These are phyloP conservation scores for Raffaelea ambrosiae DNA, from an alignment of 2,329 filamentous ascomycete genomes.

Conservation along the genomic window DNA sequence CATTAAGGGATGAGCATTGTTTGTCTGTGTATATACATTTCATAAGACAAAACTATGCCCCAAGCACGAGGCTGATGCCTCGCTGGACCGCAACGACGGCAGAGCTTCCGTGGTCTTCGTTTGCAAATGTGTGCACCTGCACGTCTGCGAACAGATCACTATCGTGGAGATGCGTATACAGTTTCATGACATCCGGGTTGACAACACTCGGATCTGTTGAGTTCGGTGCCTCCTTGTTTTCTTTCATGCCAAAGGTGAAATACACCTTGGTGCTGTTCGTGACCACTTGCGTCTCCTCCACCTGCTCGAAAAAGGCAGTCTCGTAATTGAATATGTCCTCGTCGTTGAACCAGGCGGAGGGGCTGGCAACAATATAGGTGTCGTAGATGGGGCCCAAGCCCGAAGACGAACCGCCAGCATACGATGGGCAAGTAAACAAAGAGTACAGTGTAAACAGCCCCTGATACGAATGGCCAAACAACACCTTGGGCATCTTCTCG, in stretches of 20 bases:
- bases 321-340: not conserved
- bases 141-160: not conserved
- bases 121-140: not conserved
- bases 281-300: not conserved
- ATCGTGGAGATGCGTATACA: not conserved
- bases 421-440: slow-evolving; percentile 7
- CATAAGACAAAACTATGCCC: not conserved
- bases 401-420: not conserved
- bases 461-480: slow-evolving; percentile 8
- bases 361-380: not conserved
- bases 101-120: not conserved
- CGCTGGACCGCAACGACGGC: not conserved
- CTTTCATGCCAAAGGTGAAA: not conserved
- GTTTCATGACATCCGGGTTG: not conserved
- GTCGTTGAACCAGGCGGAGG: not conserved
- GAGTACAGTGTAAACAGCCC: slow-evolving; percentile 6
- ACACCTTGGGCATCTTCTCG: slow-evolving; percentile 1
- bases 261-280: not conserved
- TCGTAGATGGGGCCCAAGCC: not conserved
- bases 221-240: not conserved
- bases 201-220: not conserved
- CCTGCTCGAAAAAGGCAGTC: not conserved
- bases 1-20: too few relatives aligned
- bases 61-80: not conserved
- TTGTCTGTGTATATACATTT: too few relatives aligned